Percentiles rank a stretch among this genome's conserved stretches.
These are phyloP conservation scores for Calonectria pteridis DNA, from an alignment of 2,329 filamentous ascomycete species.

Conservation along the genomic window DNA sequence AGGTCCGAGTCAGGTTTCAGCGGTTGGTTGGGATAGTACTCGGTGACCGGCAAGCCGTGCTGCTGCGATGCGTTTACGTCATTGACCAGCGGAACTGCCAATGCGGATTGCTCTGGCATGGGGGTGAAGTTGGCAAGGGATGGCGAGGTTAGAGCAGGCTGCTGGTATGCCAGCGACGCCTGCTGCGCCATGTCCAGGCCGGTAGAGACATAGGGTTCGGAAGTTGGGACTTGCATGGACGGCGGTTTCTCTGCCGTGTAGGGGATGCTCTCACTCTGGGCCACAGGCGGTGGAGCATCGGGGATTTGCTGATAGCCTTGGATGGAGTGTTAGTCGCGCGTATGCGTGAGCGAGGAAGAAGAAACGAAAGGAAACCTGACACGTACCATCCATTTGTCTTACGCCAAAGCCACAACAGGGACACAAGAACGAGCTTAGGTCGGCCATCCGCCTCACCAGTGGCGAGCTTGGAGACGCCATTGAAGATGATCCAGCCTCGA, in stretches of 20 bases:
- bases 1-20: conserved; percentile 40
- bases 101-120: conserved; percentile 33
- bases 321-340: conserved; percentile 29
- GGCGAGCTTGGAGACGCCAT: conserved; percentile 42
- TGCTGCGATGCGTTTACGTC: conserved; percentile 31
- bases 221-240: conserved; percentile 36
- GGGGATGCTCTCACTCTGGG: conserved; percentile 47
- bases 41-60: conserved; percentile 30
- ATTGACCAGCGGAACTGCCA: conserved; percentile 33
- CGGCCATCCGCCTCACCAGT: conserved; percentile 46
- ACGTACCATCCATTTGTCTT: conserved; percentile 49
- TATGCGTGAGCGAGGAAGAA: background rate
- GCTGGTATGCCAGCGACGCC: conserved; percentile 31
- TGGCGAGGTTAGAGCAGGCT: conserved; percentile 33
- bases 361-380: background rate
- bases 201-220: conserved; percentile 35
- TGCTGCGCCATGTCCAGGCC: conserved; percentile 31
- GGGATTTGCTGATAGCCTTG: conserved; percentile 53
- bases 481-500: conserved; percentile 35
- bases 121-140: conserved; percentile 39
- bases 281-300: conserved; percentile 36
- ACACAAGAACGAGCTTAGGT: conserved; percentile 46
- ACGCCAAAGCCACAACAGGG: conserved; percentile 48
- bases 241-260: conserved; percentile 49
- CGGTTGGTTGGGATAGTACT: conserved; percentile 35